Evolutionary conservation across 176 grass and related monocot species (phyloP), one percentile per base, ranked within the genome.

Genomic region (Bromus sterilis): DNA sequence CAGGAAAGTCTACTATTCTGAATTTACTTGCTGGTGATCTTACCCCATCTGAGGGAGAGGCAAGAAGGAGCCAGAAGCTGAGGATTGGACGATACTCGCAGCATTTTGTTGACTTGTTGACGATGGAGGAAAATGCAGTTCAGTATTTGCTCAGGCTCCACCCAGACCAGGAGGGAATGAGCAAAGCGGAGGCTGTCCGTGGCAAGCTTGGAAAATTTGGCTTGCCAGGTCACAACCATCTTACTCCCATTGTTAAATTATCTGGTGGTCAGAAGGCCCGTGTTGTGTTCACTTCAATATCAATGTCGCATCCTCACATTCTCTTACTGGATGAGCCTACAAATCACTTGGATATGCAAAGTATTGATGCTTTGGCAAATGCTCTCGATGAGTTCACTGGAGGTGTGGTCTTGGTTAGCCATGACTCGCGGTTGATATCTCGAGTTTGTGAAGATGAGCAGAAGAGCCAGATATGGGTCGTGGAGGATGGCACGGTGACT

Each of bases 341-440:
- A 40, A 98, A 98, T 81, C 95, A 98, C 76, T 85, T 98, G 43
- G 95, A 98, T 61, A 98, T 98, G 95, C 95, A 98, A 58, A 98
- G 95, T 86, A 95, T 95, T 13, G 95, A 98, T 80, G 95, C 95
- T 11, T 75, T 98, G 39, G 93, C 95, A 33, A 93, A 98, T 41
- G 95, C 95, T 11, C 78, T 98, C 44, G 92, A 98, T 65, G 90
- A 98, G 61, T 98, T 98, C 79, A 91, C 88, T 63, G 95, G 95
- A 89, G 95, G 95, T 55, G 95, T 98, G 15, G 90, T 98, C 53
- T 72, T 98, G 76, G 92, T 98, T 70, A 98, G 95, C 53, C 95
- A 98, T 41, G 95, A 98, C 60, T 93, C 95, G 0, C 64, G 92
- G 28, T 89, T 98, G 74, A 98, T 95, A 86, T 98, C 92, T 78